phyloP scores from a whole-genome alignment of 768 basidiomycete species.

The Boletus speciosus region DNA sequence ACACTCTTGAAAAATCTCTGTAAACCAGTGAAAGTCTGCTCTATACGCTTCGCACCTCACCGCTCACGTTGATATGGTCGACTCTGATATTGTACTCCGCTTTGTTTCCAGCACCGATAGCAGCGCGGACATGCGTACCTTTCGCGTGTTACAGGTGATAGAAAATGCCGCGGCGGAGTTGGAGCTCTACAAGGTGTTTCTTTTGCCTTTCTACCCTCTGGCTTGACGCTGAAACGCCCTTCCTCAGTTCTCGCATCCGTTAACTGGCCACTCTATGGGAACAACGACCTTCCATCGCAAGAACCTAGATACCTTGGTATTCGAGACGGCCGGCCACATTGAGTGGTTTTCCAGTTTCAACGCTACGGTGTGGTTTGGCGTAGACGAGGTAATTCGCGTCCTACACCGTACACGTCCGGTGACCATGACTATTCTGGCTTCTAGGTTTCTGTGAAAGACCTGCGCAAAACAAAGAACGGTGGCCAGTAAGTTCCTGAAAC shows the following conservation, averaged over 20 bases:
- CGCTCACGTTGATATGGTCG: conserved; percentile 23
- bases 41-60: neutral
- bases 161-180: conserved; percentile 27
- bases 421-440: neutral
- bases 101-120: conserved; percentile 33
- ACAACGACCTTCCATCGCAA: conserved; percentile 48
- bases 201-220: neutral
- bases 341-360: conserved; percentile 48
- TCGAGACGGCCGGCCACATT: conserved; percentile 53
- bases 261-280: conserved; percentile 39
- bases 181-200: conserved; percentile 43
- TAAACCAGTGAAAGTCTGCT: neutral
- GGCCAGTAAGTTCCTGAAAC: conserved; percentile 41
- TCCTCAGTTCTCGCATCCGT: conserved; percentile 42
- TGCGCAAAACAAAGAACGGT: conserved; percentile 47
- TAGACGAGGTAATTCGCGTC: conserved; percentile 37
- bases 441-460: conserved; percentile 43
- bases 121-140: conserved; percentile 41
- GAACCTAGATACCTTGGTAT: conserved; percentile 41
- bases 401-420: neutral
- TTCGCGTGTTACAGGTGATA: conserved; percentile 37
- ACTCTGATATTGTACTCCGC: conserved; percentile 37
- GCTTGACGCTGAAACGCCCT: neutral
- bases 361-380: conserved; percentile 47
- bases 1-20: neutral